Conservation (phyloP, 1,284 basidiomycete genomes). For the Austroboletus rostrupii region DNA sequence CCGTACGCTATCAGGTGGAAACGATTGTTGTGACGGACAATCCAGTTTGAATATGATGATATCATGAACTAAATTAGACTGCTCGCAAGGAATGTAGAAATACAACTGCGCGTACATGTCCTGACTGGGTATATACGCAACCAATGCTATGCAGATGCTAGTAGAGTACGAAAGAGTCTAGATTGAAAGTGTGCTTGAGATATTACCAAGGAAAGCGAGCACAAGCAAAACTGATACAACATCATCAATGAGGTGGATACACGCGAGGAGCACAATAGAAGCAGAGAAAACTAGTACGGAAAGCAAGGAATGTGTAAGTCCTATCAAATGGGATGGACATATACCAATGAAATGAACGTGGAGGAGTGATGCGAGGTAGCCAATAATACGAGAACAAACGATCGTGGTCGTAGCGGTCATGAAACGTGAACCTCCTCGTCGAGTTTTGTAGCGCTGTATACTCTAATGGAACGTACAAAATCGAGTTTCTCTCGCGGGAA, state of each 20-base stretch:
- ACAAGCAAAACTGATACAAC: slow-evolving; percentile 15
- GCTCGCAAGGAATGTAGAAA: slow-evolving; percentile 12
- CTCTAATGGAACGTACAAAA: slow-evolving; percentile 52
- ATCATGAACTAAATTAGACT: slow-evolving; percentile 8
- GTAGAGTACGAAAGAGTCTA: slow-evolving; percentile 12
- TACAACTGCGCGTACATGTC: slow-evolving; percentile 14
- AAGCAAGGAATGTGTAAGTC: slow-evolving; percentile 21
- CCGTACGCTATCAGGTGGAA: slow-evolving; percentile 16
- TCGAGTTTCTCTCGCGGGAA: slow-evolving; percentile 40
- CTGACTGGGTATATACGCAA: not conserved
- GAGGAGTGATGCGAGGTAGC: not conserved
- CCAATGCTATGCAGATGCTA: slow-evolving; percentile 8
- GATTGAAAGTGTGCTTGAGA: not conserved
- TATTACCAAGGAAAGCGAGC: slow-evolving; percentile 8
- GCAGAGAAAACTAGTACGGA: not conserved
- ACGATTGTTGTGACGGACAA: slow-evolving; percentile 17
- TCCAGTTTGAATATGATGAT: not conserved
- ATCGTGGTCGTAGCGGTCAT: slow-evolving; percentile 10
- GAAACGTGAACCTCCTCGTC: slow-evolving; percentile 27
- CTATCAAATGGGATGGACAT: slow-evolving; percentile 13
- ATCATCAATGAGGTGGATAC: slow-evolving; percentile 8
- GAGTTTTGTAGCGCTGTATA: slow-evolving; percentile 45
- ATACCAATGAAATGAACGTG: not conserved
- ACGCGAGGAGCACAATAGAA: not conserved
- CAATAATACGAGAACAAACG: not conserved